Base-by-base conservation (phyloP, 1,284 basidiomycete species). In the Crucibulum parvulum region DNA sequence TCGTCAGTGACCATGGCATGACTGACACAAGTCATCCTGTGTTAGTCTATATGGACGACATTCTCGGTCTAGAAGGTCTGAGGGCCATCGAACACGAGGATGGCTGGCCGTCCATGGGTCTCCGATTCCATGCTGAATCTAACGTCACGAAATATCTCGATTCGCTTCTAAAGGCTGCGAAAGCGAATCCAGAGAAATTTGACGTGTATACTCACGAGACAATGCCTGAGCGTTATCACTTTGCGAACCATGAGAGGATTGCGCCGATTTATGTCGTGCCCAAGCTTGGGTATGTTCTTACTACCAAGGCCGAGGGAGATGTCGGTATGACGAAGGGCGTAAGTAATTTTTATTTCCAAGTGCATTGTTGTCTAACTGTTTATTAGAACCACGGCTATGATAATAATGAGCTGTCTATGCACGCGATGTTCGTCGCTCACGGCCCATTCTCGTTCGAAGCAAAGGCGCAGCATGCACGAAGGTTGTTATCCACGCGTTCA, bases 1-100 rank as follows among this genome's bases (percentile, higher is more conserved):
- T 96, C 67, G 93, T 98, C 54, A 93, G 90, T 60, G 96, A 98
- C 74, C 95, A 98, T 71, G 96, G 95, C 4, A 97, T 98, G 95
- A 91, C 89, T 0, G 89, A 91, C 66, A 96, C 94, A 7, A 89
- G 87, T 62, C 84, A 92, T 64, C 87, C 89, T 0, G 85, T 90
- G 52, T 81, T 89, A 55, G 79, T 97, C 39, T 95, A 90, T 73
- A 81, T 98, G 54, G 95, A 98, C 72, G 89, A 93, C 60, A 85
- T 95, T 58, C 78, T 96, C n/a, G 93, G 91, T 0, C 65, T 76
- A 35, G 87, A 91, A 1, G 90, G 88, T 2, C 82, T 87, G 61
- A 72, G 73, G 18, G 78, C 77, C 51, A 89, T 93, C 61, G 85
- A 87, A 60, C 89, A 91, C 67, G 84, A 87, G 63, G 93, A 95